phyloP scores from a whole-genome alignment of 331 rosid genomes.

The Telfairia occidentalis region DNA sequence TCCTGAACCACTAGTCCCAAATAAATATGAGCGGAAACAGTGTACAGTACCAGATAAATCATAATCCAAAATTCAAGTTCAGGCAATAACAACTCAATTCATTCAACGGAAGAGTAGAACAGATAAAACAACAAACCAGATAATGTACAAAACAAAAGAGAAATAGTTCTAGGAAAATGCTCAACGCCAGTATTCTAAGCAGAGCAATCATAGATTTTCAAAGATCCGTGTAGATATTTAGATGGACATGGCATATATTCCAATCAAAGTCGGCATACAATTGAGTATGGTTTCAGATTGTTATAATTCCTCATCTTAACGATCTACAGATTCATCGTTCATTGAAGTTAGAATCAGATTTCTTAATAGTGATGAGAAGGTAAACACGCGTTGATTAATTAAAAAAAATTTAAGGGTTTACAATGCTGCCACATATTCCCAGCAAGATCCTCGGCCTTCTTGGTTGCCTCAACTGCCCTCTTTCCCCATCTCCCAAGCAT shows the following conservation, averaged over 20 bases:
- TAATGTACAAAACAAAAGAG: background rate
- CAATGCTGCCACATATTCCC: conserved; percentile 99
- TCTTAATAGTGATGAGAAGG: background rate
- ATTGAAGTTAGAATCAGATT: background rate
- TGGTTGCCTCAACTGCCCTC: conserved; percentile 91
- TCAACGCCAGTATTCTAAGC: background rate
- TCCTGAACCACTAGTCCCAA: background rate
- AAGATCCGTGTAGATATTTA: background rate
- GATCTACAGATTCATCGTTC: background rate
- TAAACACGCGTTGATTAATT: background rate
- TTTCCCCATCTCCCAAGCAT: conserved; percentile 84
- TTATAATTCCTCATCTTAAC: background rate
- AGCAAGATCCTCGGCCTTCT: conserved; percentile 91
- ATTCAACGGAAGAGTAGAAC: background rate
- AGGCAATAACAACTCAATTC: background rate
- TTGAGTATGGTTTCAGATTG: background rate
- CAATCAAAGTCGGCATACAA: background rate
- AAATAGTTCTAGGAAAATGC: background rate
- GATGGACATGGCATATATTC: background rate
- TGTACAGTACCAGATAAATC: background rate
- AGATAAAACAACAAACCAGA: background rate
- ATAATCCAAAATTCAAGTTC: background rate
- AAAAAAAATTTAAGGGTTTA: conserved; percentile 19
- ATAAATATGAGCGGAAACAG: background rate
- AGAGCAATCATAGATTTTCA: background rate